Conservation (phyloP, 2,329 filamentous ascomycete species). For the Rutstroemia sp. region DNA sequence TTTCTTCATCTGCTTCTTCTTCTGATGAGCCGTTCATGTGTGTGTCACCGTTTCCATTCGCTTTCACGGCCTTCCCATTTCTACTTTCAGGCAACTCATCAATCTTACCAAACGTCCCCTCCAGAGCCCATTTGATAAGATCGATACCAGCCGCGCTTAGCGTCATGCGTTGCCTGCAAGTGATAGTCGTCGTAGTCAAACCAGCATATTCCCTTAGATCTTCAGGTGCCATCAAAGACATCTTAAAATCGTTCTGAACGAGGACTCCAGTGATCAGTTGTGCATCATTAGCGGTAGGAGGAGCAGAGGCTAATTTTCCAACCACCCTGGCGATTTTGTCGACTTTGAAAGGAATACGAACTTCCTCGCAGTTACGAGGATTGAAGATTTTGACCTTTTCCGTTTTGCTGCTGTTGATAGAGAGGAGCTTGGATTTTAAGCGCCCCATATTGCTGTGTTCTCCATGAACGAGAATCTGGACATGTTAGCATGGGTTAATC, state of each 20-base stretch:
- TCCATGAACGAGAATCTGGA: constrained; percentile 86
- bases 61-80: constrained; percentile 33
- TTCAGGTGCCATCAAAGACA: constrained; percentile 93
- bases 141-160: constrained; percentile 85
- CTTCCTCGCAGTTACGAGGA: constrained; percentile 88
- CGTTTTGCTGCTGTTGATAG: constrained; percentile 76
- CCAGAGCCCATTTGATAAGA: constrained; percentile 86
- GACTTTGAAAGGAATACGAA: constrained; percentile 89
- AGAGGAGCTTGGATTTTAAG: constrained; percentile 86
- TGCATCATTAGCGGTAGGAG: constrained; percentile 40
- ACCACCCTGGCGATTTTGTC: constrained; percentile 97
- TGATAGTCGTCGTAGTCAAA: constrained; percentile 90
- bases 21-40: constrained; percentile 37
- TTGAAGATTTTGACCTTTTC: constrained; percentile 84
- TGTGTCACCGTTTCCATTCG: constrained; percentile 24
- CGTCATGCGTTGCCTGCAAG: constrained; percentile 84
- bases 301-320: constrained; percentile 78
- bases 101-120: constrained; percentile 87
- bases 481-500: constrained; percentile 15
- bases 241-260: constrained; percentile 95
- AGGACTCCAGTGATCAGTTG: constrained; percentile 80
- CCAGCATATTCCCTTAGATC: constrained; percentile 94
- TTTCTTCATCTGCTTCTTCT: constrained; percentile 58
- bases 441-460: constrained; percentile 98
- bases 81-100: constrained; percentile 46